These are phyloP conservation scores for Leptographium wingfieldii DNA, from an alignment of 2,329 filamentous ascomycete genomes.

Conservation along the genomic window DNA sequence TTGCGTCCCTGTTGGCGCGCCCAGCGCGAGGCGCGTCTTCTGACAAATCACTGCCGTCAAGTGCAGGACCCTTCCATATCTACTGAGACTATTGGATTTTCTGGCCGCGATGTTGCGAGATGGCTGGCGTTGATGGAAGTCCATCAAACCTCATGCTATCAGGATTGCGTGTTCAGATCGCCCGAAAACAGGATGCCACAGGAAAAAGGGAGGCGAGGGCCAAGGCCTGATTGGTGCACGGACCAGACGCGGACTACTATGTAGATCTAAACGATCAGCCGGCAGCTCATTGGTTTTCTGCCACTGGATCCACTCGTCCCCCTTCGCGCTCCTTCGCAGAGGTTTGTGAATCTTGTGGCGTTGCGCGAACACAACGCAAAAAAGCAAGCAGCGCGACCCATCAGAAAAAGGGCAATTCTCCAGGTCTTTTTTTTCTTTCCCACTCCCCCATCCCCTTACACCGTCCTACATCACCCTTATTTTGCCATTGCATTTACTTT, in stretches of 20 bases:
- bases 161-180: not conserved
- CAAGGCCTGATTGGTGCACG: slow-evolving; percentile 3
- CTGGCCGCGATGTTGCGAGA: not conserved
- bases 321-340: not conserved
- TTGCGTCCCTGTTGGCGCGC: not conserved
- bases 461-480: not conserved
- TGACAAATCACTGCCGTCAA: not conserved
- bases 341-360: not conserved
- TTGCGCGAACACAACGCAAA: slow-evolving; percentile 4
- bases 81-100: too few species aligned
- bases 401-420: not conserved
- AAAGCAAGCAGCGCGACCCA: slow-evolving; percentile 2
- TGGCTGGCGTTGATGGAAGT: not conserved
- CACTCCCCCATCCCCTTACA: not conserved
- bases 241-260: not conserved
- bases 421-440: not conserved
- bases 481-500: not conserved
- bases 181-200: not conserved
- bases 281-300: not conserved
- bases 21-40: not conserved
- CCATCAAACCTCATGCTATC: not conserved
- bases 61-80: not conserved
- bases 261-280: not conserved
- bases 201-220: not conserved
- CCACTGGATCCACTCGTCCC: not conserved